Evolutionary conservation across 192 early-diverging fungal species (phyloP).

Genomic region (Radiomyces spectabilis): DNA sequence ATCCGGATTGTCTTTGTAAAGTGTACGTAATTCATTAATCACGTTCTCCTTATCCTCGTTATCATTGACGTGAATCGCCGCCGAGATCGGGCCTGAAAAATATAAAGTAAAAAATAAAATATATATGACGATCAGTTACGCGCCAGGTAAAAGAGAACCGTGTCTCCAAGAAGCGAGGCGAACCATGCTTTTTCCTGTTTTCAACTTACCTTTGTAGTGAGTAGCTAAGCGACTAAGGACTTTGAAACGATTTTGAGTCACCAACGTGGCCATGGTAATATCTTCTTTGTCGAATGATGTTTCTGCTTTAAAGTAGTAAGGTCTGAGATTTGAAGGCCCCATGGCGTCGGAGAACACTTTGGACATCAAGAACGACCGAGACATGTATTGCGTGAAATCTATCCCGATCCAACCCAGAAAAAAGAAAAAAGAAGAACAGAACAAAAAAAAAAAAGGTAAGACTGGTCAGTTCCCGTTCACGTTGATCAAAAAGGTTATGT

Average conservation of each 20-base stretch:
- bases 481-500: neutral
- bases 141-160: too few species aligned
- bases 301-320: slow-evolving; percentile 39
- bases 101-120: too few species aligned
- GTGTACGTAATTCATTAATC: slow-evolving; percentile 32
- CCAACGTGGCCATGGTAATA: slow-evolving; percentile 44
- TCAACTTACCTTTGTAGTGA: slow-evolving; percentile 36
- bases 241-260: slow-evolving; percentile 39
- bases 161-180: too few species aligned
- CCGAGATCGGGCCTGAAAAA: slow-evolving; percentile 53
- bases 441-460: too few species aligned
- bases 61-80: slow-evolving; percentile 47
- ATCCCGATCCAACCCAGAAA: too few species aligned
- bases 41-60: slow-evolving; percentile 36
- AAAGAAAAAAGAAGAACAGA: too few species aligned
- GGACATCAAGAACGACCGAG: slow-evolving; percentile 38
- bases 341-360: slow-evolving; percentile 46
- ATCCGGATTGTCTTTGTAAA: slow-evolving; percentile 36
- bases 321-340: slow-evolving; percentile 43
- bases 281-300: slow-evolving; percentile 30
- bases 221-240: slow-evolving; percentile 36
- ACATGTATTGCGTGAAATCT: slow-evolving; percentile 4
- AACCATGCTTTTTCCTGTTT: too few species aligned
- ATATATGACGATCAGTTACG: too few species aligned
- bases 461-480: neutral